Evolutionary conservation across 306 rosid species (phyloP), one percentile per base, ranked within the genome.

Genomic region (Sphenostylis stenocarpa): DNA sequence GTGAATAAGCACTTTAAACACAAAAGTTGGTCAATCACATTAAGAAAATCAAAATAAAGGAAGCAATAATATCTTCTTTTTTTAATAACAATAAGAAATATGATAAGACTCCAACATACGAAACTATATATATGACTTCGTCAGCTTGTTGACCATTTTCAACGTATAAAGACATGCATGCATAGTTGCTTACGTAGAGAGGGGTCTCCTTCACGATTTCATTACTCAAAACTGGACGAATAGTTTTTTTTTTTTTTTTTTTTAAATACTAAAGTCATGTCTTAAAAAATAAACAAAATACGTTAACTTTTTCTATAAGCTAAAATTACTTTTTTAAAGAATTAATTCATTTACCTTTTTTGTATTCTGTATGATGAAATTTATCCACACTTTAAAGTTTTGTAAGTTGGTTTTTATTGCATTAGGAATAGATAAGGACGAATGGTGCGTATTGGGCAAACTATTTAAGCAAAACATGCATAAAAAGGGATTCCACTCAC

Each of bases 401-500:
- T 0, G 16, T 24, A n/a, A 3, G 5, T 49, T 51, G 12, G 12
- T 19, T 52, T 49, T 26, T 15, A 65, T 41, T 48, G 52, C 53
- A 16, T 13, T 17, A 13, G 3, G 6, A 45, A 64, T 28, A 15
- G 57, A 65, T 55, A 79, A 63, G 53, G 61, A 56, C 24, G 3
- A 53, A 58, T 71, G 71, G 14, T 11, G 82, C 48, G 17, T 21
- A 15, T 48, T 49, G 45, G 43, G 43, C 48, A 68, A 41, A 2
- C 36, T 36, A 24, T 16, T 67, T 74, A 4, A 67, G n/a, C 19
- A 33, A 11, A 31, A 61, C 67, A 33, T 6, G 11, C 8, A 24
- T 13, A 36, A 51, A 69, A 65, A 71, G 81, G 62, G 66, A 48
- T 41, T 62, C 67, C 81, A 62, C 67, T 57, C 65, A 48, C n/a